A percentile compares a stretch with the other conserved stretches of the same genome.
Conservation (phyloP, 129 eudicot species). For the Tanacetum coccineum region DNA sequence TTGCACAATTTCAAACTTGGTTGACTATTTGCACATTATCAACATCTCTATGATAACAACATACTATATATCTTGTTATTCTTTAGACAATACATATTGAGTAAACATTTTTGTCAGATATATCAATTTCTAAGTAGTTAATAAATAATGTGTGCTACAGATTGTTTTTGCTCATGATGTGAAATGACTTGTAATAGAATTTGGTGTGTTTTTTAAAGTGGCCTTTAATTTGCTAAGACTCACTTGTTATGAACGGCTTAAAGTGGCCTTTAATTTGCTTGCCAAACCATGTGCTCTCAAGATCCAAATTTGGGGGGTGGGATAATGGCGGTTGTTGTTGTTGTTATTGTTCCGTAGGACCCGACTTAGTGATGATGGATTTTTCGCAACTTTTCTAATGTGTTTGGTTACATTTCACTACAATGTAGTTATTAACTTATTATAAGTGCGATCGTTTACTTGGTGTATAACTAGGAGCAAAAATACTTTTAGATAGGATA, state of each 20-base stretch:
- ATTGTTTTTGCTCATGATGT: not conserved
- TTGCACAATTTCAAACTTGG: conserved; percentile 1
- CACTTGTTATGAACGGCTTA: conserved; percentile 44
- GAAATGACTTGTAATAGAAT: too few species aligned
- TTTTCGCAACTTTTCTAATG: conserved; percentile 16
- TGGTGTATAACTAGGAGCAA: too few species aligned
- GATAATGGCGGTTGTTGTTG: conserved; percentile 50
- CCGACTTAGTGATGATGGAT: conserved; percentile 33
- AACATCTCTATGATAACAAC: not conserved
- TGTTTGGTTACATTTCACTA: too few species aligned
- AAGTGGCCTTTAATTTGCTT: conserved; percentile 21
- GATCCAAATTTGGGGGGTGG: conserved; percentile 37
- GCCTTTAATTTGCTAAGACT: conserved; percentile 28
- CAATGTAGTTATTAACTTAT: conserved; percentile 30
- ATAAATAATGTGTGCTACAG: too few species aligned
- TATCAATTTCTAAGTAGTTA: not conserved
- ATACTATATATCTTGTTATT: too few species aligned
- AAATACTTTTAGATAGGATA: too few species aligned
- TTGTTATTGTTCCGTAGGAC: conserved; percentile 32
- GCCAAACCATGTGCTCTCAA: conserved; percentile 42
- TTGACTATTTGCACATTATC: not conserved
- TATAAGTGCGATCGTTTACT: too few species aligned
- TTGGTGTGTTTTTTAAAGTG: not conserved
- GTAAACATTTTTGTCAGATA: not conserved
- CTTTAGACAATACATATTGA: too few species aligned